phyloP scores from a whole-genome alignment of 768 basidiomycete species.

The Leccinellum albellum region DNA sequence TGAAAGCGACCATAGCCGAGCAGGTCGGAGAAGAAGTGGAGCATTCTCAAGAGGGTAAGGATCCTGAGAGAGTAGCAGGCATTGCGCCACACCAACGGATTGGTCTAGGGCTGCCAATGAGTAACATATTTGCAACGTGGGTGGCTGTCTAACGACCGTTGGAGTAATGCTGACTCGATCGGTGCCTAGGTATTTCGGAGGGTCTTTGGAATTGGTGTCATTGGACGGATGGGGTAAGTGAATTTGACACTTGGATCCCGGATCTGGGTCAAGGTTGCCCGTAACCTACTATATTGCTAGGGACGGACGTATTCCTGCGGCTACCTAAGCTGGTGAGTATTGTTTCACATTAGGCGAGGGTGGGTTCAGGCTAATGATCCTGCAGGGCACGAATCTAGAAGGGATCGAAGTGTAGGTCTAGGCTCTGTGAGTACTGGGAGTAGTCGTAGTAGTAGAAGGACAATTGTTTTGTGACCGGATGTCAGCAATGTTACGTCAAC shows the following conservation, averaged over 20 bases:
- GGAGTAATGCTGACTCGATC: neutral
- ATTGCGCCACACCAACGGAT: conserved; percentile 59
- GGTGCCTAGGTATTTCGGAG: conserved; percentile 69
- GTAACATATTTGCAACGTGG: conserved; percentile 81
- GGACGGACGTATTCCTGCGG: conserved; percentile 79
- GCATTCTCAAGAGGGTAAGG: conserved; percentile 23
- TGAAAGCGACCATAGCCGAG: conserved; percentile 78
- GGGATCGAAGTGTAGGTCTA: conserved; percentile 66
- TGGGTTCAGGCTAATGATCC: neutral
- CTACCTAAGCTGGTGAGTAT: conserved; percentile 71
- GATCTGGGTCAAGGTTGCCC: neutral
- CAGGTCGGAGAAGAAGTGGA: conserved; percentile 46
- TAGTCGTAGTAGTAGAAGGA: neutral
- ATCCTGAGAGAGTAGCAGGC: conserved; percentile 42
- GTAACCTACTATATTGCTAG: conserved; percentile 34
- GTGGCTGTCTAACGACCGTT: conserved; percentile 18
- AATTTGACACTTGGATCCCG: neutral
- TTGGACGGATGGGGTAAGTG: conserved; percentile 79
- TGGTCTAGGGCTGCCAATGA: conserved; percentile 85
- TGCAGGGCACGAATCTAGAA: conserved; percentile 79
- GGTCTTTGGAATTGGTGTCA: conserved; percentile 72
- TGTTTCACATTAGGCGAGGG: neutral
- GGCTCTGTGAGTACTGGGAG: neutral
- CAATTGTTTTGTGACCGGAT: neutral
- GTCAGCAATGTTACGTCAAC: neutral